Conservation (phyloP, 352 stramenopile species). For the Pythium dissotocum region DNA sequence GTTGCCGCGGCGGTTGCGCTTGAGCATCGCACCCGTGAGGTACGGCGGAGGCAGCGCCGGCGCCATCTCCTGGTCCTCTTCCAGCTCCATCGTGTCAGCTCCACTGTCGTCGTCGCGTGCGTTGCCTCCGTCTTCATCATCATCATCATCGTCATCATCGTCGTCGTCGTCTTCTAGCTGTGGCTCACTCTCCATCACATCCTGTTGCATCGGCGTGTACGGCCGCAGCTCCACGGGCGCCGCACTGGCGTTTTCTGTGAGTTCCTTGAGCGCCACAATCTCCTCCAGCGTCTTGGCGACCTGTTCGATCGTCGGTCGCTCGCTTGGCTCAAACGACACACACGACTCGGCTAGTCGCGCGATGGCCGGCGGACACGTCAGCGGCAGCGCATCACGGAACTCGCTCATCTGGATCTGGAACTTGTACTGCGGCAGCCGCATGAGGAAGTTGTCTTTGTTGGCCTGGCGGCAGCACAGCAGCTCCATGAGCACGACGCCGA, state of each 20-base stretch:
- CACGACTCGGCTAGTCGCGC: conserved; percentile 68
- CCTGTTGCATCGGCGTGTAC: conserved; percentile 47
- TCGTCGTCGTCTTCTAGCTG: conserved; percentile 57
- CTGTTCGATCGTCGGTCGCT: conserved; percentile 50
- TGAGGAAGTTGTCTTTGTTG: conserved; percentile 78
- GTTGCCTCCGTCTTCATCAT: conserved; percentile 51
- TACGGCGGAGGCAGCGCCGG: conserved; percentile 42
- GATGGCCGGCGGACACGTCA: conserved; percentile 56
- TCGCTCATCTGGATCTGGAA: conserved; percentile 64
- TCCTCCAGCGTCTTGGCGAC: conserved; percentile 51
- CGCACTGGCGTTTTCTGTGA: conserved; percentile 6
- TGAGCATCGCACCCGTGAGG: conserved; percentile 62
- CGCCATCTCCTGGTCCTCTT: conserved; percentile 34
- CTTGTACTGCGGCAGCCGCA: conserved; percentile 83
- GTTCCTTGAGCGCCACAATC: conserved; percentile 38
- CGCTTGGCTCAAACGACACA: conserved; percentile 72
- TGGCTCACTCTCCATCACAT: conserved; percentile 48
- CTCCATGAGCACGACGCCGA: conserved; percentile 88
- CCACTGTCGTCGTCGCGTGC: conserved; percentile 53
- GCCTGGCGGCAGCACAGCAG: conserved; percentile 78
- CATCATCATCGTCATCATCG: conserved; percentile 45
- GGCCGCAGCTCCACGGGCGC: conserved; percentile 48
- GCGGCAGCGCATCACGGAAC: conserved; percentile 66
- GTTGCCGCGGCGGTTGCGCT: conserved; percentile 70
- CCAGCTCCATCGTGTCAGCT: conserved; percentile 33